A percentile compares a stretch with the other conserved stretches of the same genome.
Evolutionary conservation across 2,329 filamentous ascomycete species (phyloP).

Genomic region (Thelonectria blattea): DNA sequence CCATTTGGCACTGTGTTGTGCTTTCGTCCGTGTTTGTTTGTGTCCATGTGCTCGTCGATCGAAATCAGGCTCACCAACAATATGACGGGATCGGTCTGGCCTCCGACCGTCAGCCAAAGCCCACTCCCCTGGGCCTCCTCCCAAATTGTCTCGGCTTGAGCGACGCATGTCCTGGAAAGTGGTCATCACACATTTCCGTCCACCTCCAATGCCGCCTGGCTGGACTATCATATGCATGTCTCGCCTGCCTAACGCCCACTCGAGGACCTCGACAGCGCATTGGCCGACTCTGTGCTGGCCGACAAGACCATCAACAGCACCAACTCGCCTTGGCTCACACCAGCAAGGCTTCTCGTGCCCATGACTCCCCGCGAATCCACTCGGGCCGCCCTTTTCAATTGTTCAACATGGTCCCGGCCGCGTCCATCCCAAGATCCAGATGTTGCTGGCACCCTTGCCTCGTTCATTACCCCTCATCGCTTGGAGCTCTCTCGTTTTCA

Average conservation of each 20-base stretch:
- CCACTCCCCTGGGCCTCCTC: conserved; percentile 25
- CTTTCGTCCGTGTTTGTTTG: background rate
- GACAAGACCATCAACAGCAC: background rate
- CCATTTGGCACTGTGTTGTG: conserved; percentile 18
- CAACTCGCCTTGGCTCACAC: background rate
- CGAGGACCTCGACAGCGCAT: background rate
- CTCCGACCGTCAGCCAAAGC: conserved; percentile 17
- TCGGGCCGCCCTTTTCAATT: conserved; percentile 15
- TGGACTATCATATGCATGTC: conserved; percentile 10
- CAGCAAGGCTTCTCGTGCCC: conserved; percentile 10
- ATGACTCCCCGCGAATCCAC: conserved; percentile 15
- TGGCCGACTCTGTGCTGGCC: conserved; percentile 3
- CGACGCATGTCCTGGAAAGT: background rate
- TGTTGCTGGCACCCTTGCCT: conserved; percentile 12
- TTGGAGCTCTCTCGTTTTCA: conserved; percentile 11
- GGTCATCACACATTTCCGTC: conserved; percentile 4
- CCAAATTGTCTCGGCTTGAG: conserved; percentile 7
- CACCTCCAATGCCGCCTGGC: conserved; percentile 10
- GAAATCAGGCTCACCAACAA: conserved; percentile 21
- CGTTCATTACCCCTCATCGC: background rate
- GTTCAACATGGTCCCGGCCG: conserved; percentile 5
- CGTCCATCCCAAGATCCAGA: conserved; percentile 8
- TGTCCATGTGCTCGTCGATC: conserved; percentile 25
- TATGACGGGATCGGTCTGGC: conserved; percentile 22
- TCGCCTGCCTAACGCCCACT: conserved; percentile 6